Evolutionary conservation across 1,284 basidiomycete species (phyloP), one percentile per base, ranked within the genome.

Genomic region (Amylostereum chailletii): DNA sequence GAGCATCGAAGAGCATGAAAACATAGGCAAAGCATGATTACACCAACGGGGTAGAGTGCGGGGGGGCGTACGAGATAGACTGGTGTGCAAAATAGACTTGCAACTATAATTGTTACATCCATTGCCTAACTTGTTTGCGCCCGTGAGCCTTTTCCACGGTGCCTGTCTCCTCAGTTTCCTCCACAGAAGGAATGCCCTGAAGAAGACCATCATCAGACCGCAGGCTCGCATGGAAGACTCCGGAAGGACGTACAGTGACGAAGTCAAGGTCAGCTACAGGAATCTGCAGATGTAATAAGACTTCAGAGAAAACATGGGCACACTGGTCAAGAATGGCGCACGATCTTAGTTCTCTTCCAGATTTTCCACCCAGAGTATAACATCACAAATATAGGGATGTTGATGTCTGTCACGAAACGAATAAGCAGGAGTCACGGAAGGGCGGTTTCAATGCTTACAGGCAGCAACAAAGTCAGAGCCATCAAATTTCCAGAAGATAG

Each of bases 381-480:
- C 10, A 52, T 11, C n/a, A 45, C 51, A 46, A 47, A 57, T 7
- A 57, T 45, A 19, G 55, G 55, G 2, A 57, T 3, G 36, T 57
- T 56, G 26, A 57, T 54, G 34, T 57, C 55, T 56, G 32, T 19
- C 19, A 19, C 19, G 19, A 19, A 19, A 19, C 19, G 19, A 19
- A 19, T 19, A 19, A 19, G 19, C 19, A 1, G 19, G 19, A 19
- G 19, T 19, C 19, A 19, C 19, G 19, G 19, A 19, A 19, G 19
- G 19, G 19, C 1, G 19, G 19, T 19, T 19, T 19, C 19, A 19
- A 19, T 19, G 19, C 55, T 38, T 50, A 53, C 55, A 56, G 8
- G 55, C 48, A n/a, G 55, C 55, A 6, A 56, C 47, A n/a, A 56
- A 56, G 19, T 56, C 54, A 11, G 55, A 38, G 5, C 42, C 52